phyloP scores from a whole-genome alignment of 148 eudicot genomes.

The Chenopodium berlandieri region DNA sequence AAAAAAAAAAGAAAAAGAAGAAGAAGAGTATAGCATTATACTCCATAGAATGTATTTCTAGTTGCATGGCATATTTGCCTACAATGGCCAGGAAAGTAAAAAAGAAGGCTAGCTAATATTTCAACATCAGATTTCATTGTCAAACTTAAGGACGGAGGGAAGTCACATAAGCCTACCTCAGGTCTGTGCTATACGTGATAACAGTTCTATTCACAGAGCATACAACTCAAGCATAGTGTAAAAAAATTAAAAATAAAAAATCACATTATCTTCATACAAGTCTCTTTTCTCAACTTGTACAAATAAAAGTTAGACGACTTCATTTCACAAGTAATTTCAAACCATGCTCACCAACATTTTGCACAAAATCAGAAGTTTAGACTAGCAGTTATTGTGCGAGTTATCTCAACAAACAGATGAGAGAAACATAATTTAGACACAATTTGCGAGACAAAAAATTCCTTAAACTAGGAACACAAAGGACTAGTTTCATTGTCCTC shows the following conservation, averaged over 20 bases:
- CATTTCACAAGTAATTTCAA: background rate
- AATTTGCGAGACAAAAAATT: background rate
- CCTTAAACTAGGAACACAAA: background rate
- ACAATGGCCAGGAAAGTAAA: too few relatives aligned
- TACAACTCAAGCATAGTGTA: conserved; percentile 3
- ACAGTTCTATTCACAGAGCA: conserved; percentile 8
- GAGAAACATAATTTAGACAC: background rate
- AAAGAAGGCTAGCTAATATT: background rate
- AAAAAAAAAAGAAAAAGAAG: too few relatives aligned
- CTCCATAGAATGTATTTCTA: too few relatives aligned
- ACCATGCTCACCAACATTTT: background rate
- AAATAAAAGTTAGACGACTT: background rate
- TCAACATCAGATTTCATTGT: conserved; percentile 6
- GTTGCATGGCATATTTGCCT: too few relatives aligned
- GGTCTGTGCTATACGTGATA: background rate
- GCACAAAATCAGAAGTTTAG: background rate
- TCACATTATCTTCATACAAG: background rate
- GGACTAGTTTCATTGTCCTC: background rate
- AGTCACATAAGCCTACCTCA: conserved; percentile 7
- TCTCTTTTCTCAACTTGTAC: background rate
- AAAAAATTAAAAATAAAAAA: background rate
- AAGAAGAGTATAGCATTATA: too few relatives aligned
- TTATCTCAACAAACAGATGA: background rate
- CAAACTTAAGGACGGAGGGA: background rate
- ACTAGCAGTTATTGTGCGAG: background rate